These are phyloP conservation scores for Russula ochroleuca DNA, from an alignment of 768 basidiomycete genomes.

Conservation along the genomic window DNA sequence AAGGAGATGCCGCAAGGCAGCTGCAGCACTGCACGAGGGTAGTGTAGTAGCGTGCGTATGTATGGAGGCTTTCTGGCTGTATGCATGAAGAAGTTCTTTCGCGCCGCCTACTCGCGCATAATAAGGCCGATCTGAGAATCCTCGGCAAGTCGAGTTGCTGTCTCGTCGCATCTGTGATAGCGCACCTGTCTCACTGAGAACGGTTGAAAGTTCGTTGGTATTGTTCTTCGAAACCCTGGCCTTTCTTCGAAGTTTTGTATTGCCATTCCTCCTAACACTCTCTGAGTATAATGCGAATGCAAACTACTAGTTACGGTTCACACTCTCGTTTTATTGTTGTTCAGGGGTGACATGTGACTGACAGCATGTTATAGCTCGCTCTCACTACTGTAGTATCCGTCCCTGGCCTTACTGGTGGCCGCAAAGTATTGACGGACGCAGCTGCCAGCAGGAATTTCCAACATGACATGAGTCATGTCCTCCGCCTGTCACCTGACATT, in stretches of 20 bases:
- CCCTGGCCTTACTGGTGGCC: constrained; percentile 6
- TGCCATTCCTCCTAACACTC: not conserved
- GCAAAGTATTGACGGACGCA: not conserved
- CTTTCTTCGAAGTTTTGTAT: not conserved
- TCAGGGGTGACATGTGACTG: constrained; percentile 6
- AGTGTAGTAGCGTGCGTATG: constrained; percentile 16
- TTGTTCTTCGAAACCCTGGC: not conserved
- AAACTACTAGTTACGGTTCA: not conserved
- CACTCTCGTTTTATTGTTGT: constrained; percentile 5
- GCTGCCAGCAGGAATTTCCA: not conserved
- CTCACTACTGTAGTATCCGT: not conserved
- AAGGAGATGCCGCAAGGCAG: not conserved
- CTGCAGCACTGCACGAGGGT: not conserved
- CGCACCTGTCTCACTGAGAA: not conserved
- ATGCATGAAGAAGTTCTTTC: constrained; percentile 4
- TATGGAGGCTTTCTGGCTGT: constrained; percentile 2
- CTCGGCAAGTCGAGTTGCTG: not conserved
- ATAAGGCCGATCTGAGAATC: constrained; percentile 2
- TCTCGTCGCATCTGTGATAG: not conserved
- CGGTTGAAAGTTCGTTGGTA: not conserved
- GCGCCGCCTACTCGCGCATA: not conserved
- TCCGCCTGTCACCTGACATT: not conserved
- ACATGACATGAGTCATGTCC: not conserved
- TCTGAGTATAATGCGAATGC: not conserved
- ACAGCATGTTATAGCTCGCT: not conserved